These are phyloP conservation scores for Tilletia walkeri DNA, from an alignment of 1,284 basidiomycete species.

Conservation along the genomic window DNA sequence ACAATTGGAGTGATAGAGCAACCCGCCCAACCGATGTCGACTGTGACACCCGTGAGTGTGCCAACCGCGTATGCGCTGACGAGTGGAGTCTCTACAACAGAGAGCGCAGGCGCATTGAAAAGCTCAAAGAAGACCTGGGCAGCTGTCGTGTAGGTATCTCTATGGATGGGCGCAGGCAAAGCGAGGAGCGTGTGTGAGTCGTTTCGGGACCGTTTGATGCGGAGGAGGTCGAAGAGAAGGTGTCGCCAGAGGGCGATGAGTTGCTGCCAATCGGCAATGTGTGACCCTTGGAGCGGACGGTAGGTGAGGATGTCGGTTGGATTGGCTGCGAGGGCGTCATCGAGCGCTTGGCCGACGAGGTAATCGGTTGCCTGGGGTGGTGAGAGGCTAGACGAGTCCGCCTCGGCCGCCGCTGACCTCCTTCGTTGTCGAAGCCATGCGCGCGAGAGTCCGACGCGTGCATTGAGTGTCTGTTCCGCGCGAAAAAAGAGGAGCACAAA, in stretches of 20 bases:
- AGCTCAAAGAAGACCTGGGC: conserved; percentile 89
- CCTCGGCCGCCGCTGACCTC: background rate
- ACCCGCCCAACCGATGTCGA: conserved; percentile 76
- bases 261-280: conserved; percentile 79
- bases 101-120: conserved; percentile 86
- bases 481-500: conserved; percentile 15
- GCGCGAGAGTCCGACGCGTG: background rate
- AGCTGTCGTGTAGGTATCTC: conserved; percentile 70
- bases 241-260: conserved; percentile 89
- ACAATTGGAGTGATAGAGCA: conserved; percentile 77
- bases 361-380: conserved; percentile 71
- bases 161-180: conserved; percentile 70
- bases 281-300: conserved; percentile 79
- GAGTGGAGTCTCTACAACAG: conserved; percentile 78
- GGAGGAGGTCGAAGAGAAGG: conserved; percentile 73
- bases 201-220: conserved; percentile 77
- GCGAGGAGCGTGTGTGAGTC: conserved; percentile 80
- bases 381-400: conserved; percentile 24
- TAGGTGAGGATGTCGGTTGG: conserved; percentile 69
- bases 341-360: conserved; percentile 76
- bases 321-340: conserved; percentile 71
- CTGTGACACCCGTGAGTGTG: conserved; percentile 72
- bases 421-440: background rate
- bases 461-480: conserved; percentile 15
- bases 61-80: conserved; percentile 80